A percentile compares a stretch with the other conserved stretches of the same genome.
Conservation (phyloP, 2,329 filamentous ascomycete genomes). For the Fusarium aywerte region DNA sequence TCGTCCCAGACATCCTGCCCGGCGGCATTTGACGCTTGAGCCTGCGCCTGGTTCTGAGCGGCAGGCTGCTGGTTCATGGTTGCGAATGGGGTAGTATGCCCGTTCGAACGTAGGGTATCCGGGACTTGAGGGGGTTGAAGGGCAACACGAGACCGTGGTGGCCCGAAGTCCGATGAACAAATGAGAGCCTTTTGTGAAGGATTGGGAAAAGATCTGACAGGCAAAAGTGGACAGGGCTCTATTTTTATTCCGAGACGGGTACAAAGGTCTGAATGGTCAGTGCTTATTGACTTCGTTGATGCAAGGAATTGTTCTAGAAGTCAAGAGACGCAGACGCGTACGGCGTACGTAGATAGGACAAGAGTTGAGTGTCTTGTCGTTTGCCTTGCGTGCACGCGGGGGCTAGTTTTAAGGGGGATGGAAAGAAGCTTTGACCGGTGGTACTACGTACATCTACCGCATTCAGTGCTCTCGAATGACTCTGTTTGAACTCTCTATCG, state of each 20-base stretch:
- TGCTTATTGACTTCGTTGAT: conserved; percentile 2
- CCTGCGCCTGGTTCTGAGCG: conserved; percentile 25
- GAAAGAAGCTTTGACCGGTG: conserved; percentile 41
- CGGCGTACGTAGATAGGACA: background rate
- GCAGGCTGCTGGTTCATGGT: conserved; percentile 41
- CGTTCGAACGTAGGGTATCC: conserved; percentile 11
- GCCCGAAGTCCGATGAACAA: conserved; percentile 13
- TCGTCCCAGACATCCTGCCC: conserved; percentile 58
- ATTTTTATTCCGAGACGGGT: conserved; percentile 21
- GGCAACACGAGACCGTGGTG: conserved; percentile 32
- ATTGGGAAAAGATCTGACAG: conserved; percentile 16
- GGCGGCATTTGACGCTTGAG: conserved; percentile 34
- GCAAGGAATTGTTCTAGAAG: conserved; percentile 42
- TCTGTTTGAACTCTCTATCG: conserved; percentile 8
- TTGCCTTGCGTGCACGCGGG: conserved; percentile 39
- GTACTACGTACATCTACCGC: conserved; percentile 33
- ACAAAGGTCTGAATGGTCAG: conserved; percentile 9
- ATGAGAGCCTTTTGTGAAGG: conserved; percentile 12
- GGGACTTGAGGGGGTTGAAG: conserved; percentile 15
- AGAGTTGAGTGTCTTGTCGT: conserved; percentile 24
- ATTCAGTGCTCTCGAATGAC: conserved; percentile 14
- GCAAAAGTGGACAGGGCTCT: conserved; percentile 20
- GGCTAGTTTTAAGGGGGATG: conserved; percentile 21
- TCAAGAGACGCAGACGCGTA: conserved; percentile 14
- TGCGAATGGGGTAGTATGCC: conserved; percentile 14